phyloP scores from a whole-genome alignment of 2,329 filamentous ascomycete species.

The Talaromyces piceae region DNA sequence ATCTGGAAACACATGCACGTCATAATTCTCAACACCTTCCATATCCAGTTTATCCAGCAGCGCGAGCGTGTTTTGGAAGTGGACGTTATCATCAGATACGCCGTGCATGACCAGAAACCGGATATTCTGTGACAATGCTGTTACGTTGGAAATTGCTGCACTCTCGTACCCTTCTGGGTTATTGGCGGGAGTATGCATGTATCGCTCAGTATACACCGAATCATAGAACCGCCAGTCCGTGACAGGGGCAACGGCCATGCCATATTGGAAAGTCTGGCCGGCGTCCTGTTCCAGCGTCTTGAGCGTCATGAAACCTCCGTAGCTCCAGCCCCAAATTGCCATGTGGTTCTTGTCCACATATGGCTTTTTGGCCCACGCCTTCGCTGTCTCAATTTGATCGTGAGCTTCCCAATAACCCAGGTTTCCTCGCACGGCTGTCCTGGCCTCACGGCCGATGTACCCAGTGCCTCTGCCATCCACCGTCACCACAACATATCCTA shows the following conservation, averaged over 20 bases:
- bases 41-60: constrained; percentile 82
- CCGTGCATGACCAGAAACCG: constrained; percentile 95
- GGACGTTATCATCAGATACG: constrained; percentile 94
- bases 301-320: constrained; percentile 88
- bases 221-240: constrained; percentile 65
- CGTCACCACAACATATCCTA: constrained; percentile 91
- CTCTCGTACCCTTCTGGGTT: constrained; percentile 71
- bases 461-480: constrained; percentile 92
- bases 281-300: constrained; percentile 91
- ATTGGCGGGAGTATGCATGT: constrained; percentile 89
- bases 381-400: constrained; percentile 86
- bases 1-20: constrained; percentile 93
- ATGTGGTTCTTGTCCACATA: constrained; percentile 79
- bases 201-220: constrained; percentile 49
- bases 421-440: constrained; percentile 73
- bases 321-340: constrained; percentile 98
- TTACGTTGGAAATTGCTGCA: constrained; percentile 65
- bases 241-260: constrained; percentile 97
- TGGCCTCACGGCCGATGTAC: constrained; percentile 74
- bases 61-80: constrained; percentile 87
- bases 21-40: constrained; percentile 79
- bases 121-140: constrained; percentile 65
- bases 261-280: constrained; percentile 85
- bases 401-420: constrained; percentile 77
- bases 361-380: constrained; percentile 68